A percentile compares a stretch with the other conserved stretches of the same genome.
phyloP scores from a whole-genome alignment of 768 basidiomycete genomes.

The Lyophyllum semitale region DNA sequence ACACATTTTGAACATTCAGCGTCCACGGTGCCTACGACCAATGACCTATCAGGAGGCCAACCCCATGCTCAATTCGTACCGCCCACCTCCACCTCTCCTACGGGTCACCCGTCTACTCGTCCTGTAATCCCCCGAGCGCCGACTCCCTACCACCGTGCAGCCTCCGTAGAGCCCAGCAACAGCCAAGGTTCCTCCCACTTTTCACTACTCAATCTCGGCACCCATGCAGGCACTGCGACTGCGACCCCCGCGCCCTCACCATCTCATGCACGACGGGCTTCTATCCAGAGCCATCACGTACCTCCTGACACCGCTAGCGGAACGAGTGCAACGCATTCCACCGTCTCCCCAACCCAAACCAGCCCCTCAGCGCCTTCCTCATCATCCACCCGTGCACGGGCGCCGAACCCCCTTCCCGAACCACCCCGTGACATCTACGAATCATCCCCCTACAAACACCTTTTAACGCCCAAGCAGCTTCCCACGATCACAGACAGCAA shows the following conservation, averaged over 20 bases:
- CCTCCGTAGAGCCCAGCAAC: constrained; percentile 32
- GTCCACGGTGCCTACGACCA: background rate
- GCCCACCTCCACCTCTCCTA: background rate
- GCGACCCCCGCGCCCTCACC: background rate
- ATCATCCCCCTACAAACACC: constrained; percentile 22
- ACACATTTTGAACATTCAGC: background rate
- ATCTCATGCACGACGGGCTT: background rate
- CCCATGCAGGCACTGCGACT: background rate
- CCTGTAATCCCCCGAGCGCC: too few species aligned
- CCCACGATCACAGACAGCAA: constrained; percentile 30
- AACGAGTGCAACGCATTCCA: background rate
- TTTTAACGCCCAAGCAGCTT: constrained; percentile 57
- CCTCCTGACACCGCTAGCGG: background rate
- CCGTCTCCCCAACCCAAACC: background rate
- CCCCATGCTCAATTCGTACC: background rate
- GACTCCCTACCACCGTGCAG: constrained; percentile 65
- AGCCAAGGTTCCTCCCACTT: background rate
- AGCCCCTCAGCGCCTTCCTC: background rate
- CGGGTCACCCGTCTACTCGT: too few species aligned
- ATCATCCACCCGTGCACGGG: background rate
- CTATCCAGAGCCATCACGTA: background rate
- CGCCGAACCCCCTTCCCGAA: constrained; percentile 20
- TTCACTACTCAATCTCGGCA: background rate
- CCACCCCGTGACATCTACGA: constrained; percentile 36
- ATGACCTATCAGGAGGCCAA: background rate